Conservation (phyloP, 345 rosid species). For the Isatis tinctoria region DNA sequence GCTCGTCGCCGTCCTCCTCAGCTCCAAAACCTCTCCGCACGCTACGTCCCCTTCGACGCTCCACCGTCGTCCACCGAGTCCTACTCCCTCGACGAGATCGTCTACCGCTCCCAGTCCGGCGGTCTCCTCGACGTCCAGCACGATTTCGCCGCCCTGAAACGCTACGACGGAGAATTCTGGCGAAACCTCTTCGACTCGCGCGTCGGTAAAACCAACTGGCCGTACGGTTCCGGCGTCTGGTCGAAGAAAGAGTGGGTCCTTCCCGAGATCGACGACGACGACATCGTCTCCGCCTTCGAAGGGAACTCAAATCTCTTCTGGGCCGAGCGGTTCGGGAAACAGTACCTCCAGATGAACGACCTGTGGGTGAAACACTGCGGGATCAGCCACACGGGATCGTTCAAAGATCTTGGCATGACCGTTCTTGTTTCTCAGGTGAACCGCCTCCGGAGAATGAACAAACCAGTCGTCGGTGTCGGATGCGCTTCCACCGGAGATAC, state of each 20-base stretch:
- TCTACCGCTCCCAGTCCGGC: conserved; percentile 74
- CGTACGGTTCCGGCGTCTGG: conserved; percentile 87
- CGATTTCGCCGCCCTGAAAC: conserved; percentile 55
- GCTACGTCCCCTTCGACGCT: conserved; percentile 66
- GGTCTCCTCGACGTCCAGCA: conserved; percentile 77
- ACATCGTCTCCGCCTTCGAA: conserved; percentile 77
- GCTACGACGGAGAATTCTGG: conserved; percentile 69
- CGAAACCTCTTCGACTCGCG: conserved; percentile 73
- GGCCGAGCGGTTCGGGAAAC: conserved; percentile 82
- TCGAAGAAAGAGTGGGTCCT: conserved; percentile 87
- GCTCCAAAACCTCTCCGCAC: conserved; percentile 49
- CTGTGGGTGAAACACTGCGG: conserved; percentile 92
- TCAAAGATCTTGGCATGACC: conserved; percentile 83
- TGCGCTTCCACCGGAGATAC: conserved; percentile 94
- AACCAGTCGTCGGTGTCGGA: conserved; percentile 72
- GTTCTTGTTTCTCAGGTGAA: conserved; percentile 81
- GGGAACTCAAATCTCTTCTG: conserved; percentile 83
- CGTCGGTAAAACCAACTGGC: conserved; percentile 77
- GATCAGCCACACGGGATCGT: conserved; percentile 75
- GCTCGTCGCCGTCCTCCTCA: conserved; percentile 53
- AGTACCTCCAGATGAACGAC: conserved; percentile 65
- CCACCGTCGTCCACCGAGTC: conserved; percentile 46
- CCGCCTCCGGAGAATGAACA: conserved; percentile 63
- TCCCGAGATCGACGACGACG: conserved; percentile 69
- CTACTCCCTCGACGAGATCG: conserved; percentile 84